Evolutionary conservation across 2,329 filamentous ascomycete genomes (phyloP).

Genomic region (Parasarocladium wereldwijsianum): DNA sequence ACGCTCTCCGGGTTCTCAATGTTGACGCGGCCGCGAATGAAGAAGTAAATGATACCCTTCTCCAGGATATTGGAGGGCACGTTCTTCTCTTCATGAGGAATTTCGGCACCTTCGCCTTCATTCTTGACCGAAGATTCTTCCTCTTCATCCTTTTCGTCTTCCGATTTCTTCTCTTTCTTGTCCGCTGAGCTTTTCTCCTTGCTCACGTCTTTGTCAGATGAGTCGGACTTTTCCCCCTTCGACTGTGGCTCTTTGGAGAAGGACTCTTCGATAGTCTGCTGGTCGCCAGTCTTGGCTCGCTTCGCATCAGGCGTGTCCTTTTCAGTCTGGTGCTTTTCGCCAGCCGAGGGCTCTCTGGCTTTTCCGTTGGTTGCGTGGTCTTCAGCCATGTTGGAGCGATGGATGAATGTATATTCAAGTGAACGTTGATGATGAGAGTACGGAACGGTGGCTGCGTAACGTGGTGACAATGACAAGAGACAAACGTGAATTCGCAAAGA

Average conservation of each 20-base stretch:
- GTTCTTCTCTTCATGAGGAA: constrained; percentile 10
- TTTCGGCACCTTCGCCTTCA: constrained; percentile 8
- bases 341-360: constrained; percentile 7
- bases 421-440: no score
- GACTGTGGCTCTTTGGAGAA: constrained; percentile 3
- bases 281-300: constrained; percentile 11
- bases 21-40: constrained; percentile 64
- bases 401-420: no score
- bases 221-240: constrained; percentile 3
- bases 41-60: constrained; percentile 86
- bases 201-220: not conserved
- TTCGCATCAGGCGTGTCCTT: constrained; percentile 13
- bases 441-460: no score
- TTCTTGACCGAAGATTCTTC: not conserved
- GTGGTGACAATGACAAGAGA: no score
- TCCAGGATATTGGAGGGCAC: constrained; percentile 51
- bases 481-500: no score
- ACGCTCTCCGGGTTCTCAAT: constrained; percentile 55
- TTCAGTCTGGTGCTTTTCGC: constrained; percentile 15
- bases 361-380: constrained; percentile 4
- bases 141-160: constrained; percentile 2
- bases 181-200: not conserved
- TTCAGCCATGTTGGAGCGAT: constrained; percentile 1
- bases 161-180: constrained; percentile 3
- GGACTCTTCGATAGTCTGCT: constrained; percentile 11